phyloP scores from a whole-genome alignment of 2,329 filamentous ascomycete genomes.

The Helotiales sp. region DNA sequence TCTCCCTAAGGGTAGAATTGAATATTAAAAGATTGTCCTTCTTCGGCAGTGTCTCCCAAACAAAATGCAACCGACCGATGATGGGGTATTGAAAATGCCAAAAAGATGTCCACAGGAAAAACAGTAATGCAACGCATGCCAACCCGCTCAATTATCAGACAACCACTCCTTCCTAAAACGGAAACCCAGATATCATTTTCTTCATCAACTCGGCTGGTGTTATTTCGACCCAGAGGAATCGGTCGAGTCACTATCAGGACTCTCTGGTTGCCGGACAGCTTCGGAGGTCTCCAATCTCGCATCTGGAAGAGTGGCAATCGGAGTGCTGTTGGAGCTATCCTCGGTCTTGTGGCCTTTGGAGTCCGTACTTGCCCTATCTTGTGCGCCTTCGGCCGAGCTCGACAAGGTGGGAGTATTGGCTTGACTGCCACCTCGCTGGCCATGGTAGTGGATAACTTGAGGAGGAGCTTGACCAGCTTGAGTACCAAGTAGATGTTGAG shows the following conservation, averaged over 20 bases:
- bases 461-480: conserved; percentile 63
- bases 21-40: background rate
- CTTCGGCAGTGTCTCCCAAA: background rate
- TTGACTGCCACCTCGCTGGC: conserved; percentile 66
- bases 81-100: conserved; percentile 27
- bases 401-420: conserved; percentile 60
- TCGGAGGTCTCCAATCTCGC: conserved; percentile 24
- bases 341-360: conserved; percentile 24
- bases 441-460: conserved; percentile 67
- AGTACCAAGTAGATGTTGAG: conserved; percentile 62
- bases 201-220: background rate
- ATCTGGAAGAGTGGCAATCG: conserved; percentile 27
- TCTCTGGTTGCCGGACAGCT: conserved; percentile 22
- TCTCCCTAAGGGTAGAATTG: background rate
- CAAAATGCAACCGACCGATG: conserved; percentile 18
- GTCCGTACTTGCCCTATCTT: conserved; percentile 30
- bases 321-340: conserved; percentile 24
- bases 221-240: conserved; percentile 25
- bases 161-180: background rate
- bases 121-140: background rate
- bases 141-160: conserved; percentile 12
- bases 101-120: conserved; percentile 10
- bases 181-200: background rate
- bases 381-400: conserved; percentile 28
- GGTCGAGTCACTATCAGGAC: conserved; percentile 27